Conservation (phyloP, 805 yeast genomes). For the Kodamaea kaohsiungensis region DNA sequence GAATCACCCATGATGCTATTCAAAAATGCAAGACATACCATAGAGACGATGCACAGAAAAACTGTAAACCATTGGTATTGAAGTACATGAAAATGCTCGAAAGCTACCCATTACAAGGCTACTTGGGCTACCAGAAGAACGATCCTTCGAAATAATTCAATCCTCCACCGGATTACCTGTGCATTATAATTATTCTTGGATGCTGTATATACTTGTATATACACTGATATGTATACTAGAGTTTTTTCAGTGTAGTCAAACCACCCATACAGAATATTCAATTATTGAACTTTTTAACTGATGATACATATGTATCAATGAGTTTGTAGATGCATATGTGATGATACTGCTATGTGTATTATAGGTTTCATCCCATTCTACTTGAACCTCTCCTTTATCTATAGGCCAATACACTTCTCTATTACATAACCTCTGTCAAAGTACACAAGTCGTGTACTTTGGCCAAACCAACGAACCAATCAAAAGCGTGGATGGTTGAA, state of each 20-base stretch:
- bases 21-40: constrained; percentile 72
- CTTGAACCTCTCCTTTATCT: too few species aligned
- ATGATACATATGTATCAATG: too few species aligned
- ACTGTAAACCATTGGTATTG: constrained; percentile 77
- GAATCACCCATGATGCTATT: constrained; percentile 70
- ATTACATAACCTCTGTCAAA: neutral
- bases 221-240: constrained; percentile 8
- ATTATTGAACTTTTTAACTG: too few species aligned
- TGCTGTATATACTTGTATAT: constrained; percentile 2
- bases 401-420: too few species aligned
- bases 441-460: constrained; percentile 5
- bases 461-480: constrained; percentile 7
- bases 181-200: constrained; percentile 5
- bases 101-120: constrained; percentile 66
- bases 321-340: too few species aligned
- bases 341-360: too few species aligned
- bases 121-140: constrained; percentile 83
- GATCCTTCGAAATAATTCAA: constrained; percentile 66
- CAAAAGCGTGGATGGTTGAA: constrained; percentile 3
- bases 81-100: constrained; percentile 78
- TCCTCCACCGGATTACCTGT: neutral
- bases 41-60: constrained; percentile 55
- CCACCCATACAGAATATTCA: too few species aligned
- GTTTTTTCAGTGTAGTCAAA: neutral
- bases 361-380: too few species aligned